A percentile compares a stretch with the other conserved stretches of the same genome.
phyloP scores from a whole-genome alignment of 306 rosid genomes.

The Sesbania bispinosa region DNA sequence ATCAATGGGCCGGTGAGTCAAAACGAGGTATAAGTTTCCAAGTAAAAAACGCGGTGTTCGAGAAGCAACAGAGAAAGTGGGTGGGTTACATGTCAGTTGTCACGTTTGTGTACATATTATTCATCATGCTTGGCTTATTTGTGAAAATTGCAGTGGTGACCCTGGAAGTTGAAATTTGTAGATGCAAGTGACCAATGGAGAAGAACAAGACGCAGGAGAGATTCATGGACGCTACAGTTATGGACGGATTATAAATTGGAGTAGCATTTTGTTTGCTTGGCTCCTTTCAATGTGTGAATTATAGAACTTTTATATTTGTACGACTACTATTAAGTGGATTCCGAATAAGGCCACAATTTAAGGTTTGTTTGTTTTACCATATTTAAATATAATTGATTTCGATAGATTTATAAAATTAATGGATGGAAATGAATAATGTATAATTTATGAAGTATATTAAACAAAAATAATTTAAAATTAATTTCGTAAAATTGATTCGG shows the following conservation, averaged over 20 bases:
- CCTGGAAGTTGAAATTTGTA: background rate
- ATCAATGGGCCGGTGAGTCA: conserved; percentile 22
- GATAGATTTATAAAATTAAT: no score
- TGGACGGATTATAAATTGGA: no score
- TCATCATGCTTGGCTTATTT: background rate
- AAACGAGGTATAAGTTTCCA: conserved; percentile 27
- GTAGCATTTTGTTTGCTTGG: no score
- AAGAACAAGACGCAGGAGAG: background rate
- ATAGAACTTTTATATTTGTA: background rate
- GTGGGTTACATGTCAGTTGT: background rate
- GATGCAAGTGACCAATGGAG: background rate
- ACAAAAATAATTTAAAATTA: no score
- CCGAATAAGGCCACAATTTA: background rate
- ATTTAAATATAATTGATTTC: no score
- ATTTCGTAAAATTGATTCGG: no score
- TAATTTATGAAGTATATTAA: no score
- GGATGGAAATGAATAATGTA: no score
- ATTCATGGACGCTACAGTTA: conserved; percentile 7
- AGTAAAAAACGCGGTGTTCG: conserved; percentile 36
- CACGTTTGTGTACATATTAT: background rate
- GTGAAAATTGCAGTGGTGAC: background rate
- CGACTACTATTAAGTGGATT: background rate
- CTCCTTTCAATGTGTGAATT: background rate
- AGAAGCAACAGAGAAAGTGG: conserved; percentile 6
- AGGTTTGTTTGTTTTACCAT: no score